Evolutionary conservation across 2,329 filamentous ascomycete species (phyloP), one percentile per base, ranked within the genome.

Genomic region (Diaporthe amygdali): DNA sequence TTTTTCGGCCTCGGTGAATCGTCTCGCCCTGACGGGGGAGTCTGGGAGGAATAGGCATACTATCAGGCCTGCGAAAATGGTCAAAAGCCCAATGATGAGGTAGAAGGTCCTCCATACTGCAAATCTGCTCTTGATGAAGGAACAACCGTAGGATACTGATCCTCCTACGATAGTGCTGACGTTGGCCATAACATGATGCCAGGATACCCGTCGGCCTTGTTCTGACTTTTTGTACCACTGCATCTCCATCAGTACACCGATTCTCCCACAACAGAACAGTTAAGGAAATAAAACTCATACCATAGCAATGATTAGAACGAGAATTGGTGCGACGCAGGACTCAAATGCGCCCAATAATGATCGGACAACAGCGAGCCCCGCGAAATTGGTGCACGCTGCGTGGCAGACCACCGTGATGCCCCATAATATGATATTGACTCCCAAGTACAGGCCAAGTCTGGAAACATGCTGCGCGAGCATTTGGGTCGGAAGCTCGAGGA

Each of bases 21-120:
- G 92, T 71, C 85, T 86, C 2, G 90, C 89, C 0, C 85, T 89
- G 52, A 88, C 85, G 0, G 88, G 88, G 3, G 85, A 83, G 74
- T 92, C 87, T 0, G 90, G 87, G 4, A 92, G 81, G 47, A 87
- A 75, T 70, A 87, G 87, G 80, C 85, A 88, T 4, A 85, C 86
- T 0, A 83, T 77, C 3, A 89, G 78, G 0, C 86, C 86, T 15
- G 32, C 39, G 15, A 54, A 86, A n/a, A 66, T 63, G 9, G 68
- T 59, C 1, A 67, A 34, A 22, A 54, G 25, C 17, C 71, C 71
- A 12, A 70, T 51, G 17, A 56, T 41, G 9, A 72, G 59, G 15
- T 56, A 69, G n/a, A 72, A 52, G 2, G 70, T 64, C 54, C 52
- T 71, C 64, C 70, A 71, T 17, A 54, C 54, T 8, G 52, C 51